Evolutionary conservation across 108 stramenopile genomes (phyloP), one percentile per base, ranked within the genome.

Genomic region (Fragilaria crotonensis): DNA sequence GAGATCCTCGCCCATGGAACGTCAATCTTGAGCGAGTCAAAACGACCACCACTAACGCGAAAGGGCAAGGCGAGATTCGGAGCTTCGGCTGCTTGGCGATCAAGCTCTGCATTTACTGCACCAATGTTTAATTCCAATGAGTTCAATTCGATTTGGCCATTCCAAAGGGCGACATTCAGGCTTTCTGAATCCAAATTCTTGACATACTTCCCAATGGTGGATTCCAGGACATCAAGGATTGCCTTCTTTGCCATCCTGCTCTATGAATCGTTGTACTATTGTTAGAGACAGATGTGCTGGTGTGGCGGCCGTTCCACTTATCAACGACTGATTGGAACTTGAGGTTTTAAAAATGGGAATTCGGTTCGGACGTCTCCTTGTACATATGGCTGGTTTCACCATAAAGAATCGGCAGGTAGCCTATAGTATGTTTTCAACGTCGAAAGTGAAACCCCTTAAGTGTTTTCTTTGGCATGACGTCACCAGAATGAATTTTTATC

Each of bases 161-260:
- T 85, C 86, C 89, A 93, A 1, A 93, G 71, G 33, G 90, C 88
- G 46, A 96, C 75, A 59, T 87, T 89, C 25, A 93, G 75, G 0
- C 74, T 72, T 52, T 86, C 68, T 25, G 81, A 67, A 69, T 96
- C 91, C 19, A 95, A 67, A 67, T 89, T 83, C 19, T 60, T 64
- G n/a, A 89, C 84, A 68, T 93, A 93, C 48, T 83, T 82, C 4
- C 94, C 94, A 52, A 95, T 87, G 29, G 92, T 93, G 50, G 72
- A 71, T 61, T 87, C 83, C 19, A 93, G 71, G 45, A 87, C 92
- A 46, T 89, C 84, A 21, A 87, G 67, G n/a, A 93, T 71, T 30
- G 85, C 87, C 54, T 76, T 68, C 59, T 93, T 89, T 45, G 91
- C 91, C 91, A 93, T 93, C n/a, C n/a, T n/a, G n/a, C n/a, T n/a